These are phyloP conservation scores for Hyaloscypha finlandica DNA, from an alignment of 495 filamentous ascomycete species.

Conservation along the genomic window DNA sequence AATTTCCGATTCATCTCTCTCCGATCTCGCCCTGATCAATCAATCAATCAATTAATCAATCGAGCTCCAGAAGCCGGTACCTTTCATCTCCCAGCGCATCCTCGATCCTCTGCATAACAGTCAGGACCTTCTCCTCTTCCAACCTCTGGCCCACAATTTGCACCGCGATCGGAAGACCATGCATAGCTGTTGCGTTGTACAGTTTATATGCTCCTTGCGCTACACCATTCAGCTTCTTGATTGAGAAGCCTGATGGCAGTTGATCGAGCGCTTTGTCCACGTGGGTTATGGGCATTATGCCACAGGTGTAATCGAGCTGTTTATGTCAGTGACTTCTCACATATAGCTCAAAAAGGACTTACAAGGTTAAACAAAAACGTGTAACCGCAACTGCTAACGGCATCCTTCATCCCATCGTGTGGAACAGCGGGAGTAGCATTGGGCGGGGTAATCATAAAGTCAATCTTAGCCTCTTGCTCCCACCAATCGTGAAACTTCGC, in stretches of 20 bases:
- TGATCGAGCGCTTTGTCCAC: constrained; percentile 72
- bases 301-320: constrained; percentile 78
- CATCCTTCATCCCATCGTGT: constrained; percentile 82
- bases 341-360: constrained; percentile 39
- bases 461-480: constrained; percentile 65
- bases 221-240: constrained; percentile 71
- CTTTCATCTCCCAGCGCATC: constrained; percentile 66
- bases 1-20: background rate
- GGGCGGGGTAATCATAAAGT: constrained; percentile 80
- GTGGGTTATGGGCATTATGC: constrained; percentile 84
- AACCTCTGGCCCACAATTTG: constrained; percentile 84
- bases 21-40: background rate
- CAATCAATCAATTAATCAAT: constrained; percentile 23
- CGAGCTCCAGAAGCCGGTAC: constrained; percentile 64
- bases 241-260: constrained; percentile 57
- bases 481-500: constrained; percentile 82
- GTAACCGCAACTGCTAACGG: constrained; percentile 88
- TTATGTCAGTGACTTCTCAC: background rate
- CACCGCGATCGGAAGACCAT: constrained; percentile 82
- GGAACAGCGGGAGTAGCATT: constrained; percentile 92
- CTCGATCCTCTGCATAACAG: constrained; percentile 79
- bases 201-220: constrained; percentile 83
- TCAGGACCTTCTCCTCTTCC: constrained; percentile 91
- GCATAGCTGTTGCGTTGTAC: constrained; percentile 83
- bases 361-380: constrained; percentile 92